These are phyloP conservation scores for Xylaria scruposa DNA, from an alignment of 495 filamentous ascomycete genomes.

Conservation along the genomic window DNA sequence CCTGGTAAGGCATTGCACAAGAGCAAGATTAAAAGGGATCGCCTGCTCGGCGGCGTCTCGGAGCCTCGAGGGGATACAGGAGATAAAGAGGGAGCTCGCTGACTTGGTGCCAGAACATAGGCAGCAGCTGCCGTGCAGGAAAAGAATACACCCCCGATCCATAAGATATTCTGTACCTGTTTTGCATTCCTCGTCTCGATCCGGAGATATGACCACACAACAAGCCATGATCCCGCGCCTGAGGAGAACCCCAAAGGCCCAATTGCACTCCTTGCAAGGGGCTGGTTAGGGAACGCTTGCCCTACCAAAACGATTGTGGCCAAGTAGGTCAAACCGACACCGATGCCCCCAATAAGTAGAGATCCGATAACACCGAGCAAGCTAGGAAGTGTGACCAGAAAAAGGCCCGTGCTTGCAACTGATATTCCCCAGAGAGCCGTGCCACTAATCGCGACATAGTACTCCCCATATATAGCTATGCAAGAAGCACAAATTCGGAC, in stretches of 20 bases:
- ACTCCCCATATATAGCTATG: not conserved
- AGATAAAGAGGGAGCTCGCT: no score
- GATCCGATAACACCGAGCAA: slow-evolving; percentile 7
- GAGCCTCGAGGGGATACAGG: not conserved
- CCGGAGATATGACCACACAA: slow-evolving; percentile 5
- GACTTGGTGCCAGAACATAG: not conserved
- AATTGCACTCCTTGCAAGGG: slow-evolving; percentile 10
- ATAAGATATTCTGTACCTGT: not conserved
- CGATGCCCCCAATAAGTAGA: slow-evolving; percentile 3
- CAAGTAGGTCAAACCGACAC: slow-evolving; percentile 7
- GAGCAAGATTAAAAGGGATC: not conserved
- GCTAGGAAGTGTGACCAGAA: not conserved
- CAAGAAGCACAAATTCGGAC: not conserved
- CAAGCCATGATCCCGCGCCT: slow-evolving; percentile 9
- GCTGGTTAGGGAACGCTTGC: not conserved
- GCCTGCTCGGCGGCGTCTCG: not conserved
- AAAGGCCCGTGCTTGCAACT: not conserved
- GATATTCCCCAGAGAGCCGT: slow-evolving; percentile 5
- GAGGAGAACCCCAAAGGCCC: slow-evolving; percentile 6
- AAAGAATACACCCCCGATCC: not conserved
- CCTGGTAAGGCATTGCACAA: slow-evolving; percentile 1
- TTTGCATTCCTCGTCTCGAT: not conserved
- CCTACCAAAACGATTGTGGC: not conserved
- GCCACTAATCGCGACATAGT: not conserved
- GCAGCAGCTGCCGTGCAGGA: not conserved